phyloP scores from a whole-genome alignment of 129 eudicot species.

The Helianthus tuberosus region DNA sequence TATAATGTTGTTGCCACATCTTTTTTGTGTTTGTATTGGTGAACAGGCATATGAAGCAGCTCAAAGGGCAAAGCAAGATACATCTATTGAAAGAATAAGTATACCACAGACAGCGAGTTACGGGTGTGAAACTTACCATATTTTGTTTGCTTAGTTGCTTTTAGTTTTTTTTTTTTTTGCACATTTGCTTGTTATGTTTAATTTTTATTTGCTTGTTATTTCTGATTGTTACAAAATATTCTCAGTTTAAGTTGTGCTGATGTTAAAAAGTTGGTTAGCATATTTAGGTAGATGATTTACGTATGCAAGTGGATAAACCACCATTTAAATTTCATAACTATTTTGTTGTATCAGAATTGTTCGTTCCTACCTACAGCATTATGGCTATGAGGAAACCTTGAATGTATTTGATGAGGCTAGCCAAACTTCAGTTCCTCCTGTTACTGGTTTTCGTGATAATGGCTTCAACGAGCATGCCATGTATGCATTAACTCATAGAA shows the following conservation, averaged over 20 bases:
- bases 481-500: conserved; percentile 66
- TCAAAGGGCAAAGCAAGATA: conserved; percentile 71
- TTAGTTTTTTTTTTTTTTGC: background rate
- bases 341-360: conserved; percentile 61
- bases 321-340: conserved; percentile 10
- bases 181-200: background rate
- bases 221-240: background rate
- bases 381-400: conserved; percentile 95
- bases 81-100: conserved; percentile 50
- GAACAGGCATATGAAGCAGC: conserved; percentile 78
- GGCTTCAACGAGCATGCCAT: conserved; percentile 53
- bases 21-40: conserved; percentile 32
- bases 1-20: conserved; percentile 6
- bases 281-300: conserved; percentile 5
- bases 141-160: conserved; percentile 1
- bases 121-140: conserved; percentile 51
- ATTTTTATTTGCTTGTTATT: background rate
- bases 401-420: conserved; percentile 66
- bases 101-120: conserved; percentile 68
- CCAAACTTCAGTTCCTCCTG: conserved; percentile 64
- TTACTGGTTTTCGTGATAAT: conserved; percentile 52
- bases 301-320: conserved; percentile 1
- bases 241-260: background rate
- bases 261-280: conserved; percentile 8
- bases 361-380: conserved; percentile 84